Evolutionary conservation across 2,329 filamentous ascomycete genomes (phyloP).

Genomic region (Penicillium aurantiogriseum): DNA sequence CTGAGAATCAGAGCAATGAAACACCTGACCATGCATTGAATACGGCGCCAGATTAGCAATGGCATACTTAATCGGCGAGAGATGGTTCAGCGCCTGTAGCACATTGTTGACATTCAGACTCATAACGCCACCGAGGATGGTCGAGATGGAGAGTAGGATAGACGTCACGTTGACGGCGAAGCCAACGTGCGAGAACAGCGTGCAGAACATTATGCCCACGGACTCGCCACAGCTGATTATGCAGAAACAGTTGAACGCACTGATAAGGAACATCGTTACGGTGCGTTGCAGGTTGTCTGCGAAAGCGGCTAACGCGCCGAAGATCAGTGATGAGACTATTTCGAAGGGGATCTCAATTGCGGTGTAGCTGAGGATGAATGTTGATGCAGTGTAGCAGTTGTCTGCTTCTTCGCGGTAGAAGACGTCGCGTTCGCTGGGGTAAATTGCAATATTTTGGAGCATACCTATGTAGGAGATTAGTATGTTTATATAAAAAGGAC

Average conservation of each 20-base stretch:
- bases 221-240: conserved; percentile 74
- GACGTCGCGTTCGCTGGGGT: conserved; percentile 69
- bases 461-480: conserved; percentile 55
- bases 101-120: conserved; percentile 67
- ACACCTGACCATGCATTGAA: conserved; percentile 59
- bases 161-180: conserved; percentile 73
- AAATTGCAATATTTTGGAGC: conserved; percentile 75
- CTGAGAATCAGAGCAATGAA: conserved; percentile 64
- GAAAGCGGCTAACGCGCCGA: conserved; percentile 62
- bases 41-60: conserved; percentile 66
- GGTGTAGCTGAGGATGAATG: conserved; percentile 70
- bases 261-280: conserved; percentile 64
- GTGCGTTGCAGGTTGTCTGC: conserved; percentile 65
- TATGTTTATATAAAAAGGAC: background rate
- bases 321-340: conserved; percentile 62
- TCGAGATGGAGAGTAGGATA: conserved; percentile 67
- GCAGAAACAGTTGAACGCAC: conserved; percentile 68
- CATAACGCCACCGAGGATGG: conserved; percentile 69
- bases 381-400: conserved; percentile 67
- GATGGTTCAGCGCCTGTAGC: conserved; percentile 67
- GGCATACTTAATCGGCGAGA: conserved; percentile 69
- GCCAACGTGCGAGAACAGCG: conserved; percentile 69
- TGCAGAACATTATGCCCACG: conserved; percentile 77
- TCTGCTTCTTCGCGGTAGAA: conserved; percentile 77
- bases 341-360: conserved; percentile 71